Evolutionary conservation across 1,284 basidiomycete genomes (phyloP), one percentile per base, ranked within the genome.

Genomic region (Cutaneotrichosporon sp.): DNA sequence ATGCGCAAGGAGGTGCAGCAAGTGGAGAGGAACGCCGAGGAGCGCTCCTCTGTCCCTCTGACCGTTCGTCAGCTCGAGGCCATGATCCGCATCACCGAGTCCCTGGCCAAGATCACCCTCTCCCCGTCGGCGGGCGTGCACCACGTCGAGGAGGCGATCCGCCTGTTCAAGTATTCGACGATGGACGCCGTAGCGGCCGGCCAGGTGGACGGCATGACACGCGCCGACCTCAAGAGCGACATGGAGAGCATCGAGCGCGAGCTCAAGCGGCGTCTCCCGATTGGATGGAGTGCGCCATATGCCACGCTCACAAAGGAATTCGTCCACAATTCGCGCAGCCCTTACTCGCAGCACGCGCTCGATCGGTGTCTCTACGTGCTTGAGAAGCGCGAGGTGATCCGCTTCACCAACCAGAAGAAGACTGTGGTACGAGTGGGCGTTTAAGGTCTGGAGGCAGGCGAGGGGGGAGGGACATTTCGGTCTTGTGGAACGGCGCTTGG

Each of bases 31-130:
- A 96, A 98, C 72, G 97, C 96, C 63, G 92, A 97, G 66, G 96
- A 98, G 70, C 81, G 96, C 49, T 94, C 90, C 62, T 96, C 92
- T 1, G 98, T 99, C 64, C 96, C 96, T 0, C 98, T 99, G 66
- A 99, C 96, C 10, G 82, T 98, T 66, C 90, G 92, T 61, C 96
- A 99, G 85, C 80, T 99, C 8, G 96, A 99, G 78, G 96, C 96
- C 32, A 96, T 99, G 65, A 91, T 98, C 65, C 92, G 96, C 39
- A 98, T 98, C 67, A 97, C 92, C 5, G 96, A 99, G 74, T 87
- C 92, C 3, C 79, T 97, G 16, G 93, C 94, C 26, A 99, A 98
- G 72, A 82, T 98, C 75, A 92, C 90, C 1, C 80, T 99, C 19
- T 86, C 86, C 2, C 82, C 90, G 0, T 81, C 85, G 4, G 96